Evolutionary conservation across 345 rosid genomes (phyloP).

Genomic region (Moricandia arvensis): DNA sequence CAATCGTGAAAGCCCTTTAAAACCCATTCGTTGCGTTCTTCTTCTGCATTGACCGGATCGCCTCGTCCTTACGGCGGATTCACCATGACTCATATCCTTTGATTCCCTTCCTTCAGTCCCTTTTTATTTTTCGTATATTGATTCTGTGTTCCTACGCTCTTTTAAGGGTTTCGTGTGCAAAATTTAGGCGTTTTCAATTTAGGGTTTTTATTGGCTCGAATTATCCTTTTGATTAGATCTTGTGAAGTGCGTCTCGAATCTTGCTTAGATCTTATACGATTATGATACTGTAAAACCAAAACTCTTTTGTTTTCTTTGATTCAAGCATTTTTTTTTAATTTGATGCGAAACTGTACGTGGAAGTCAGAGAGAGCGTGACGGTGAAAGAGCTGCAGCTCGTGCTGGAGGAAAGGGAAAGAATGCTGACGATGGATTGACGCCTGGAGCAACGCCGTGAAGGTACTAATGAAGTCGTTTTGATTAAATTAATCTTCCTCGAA

Average conservation of each 20-base stretch:
- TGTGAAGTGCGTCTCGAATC: neutral
- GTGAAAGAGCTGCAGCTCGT: constrained; percentile 79
- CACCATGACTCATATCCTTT: constrained; percentile 42
- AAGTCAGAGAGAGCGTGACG: constrained; percentile 78
- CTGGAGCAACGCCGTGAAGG: constrained; percentile 98
- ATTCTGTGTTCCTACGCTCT: neutral
- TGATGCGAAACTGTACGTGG: constrained; percentile 48
- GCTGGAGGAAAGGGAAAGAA: constrained; percentile 35
- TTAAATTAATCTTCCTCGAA: neutral
- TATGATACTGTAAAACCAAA: neutral
- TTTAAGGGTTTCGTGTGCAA: neutral
- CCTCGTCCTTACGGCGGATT: constrained; percentile 13
- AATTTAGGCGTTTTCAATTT: neutral
- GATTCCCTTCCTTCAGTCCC: neutral
- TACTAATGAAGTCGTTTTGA: neutral
- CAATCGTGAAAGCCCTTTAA: no score
- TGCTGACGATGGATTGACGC: constrained; percentile 67
- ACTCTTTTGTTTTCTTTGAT: constrained; percentile 21
- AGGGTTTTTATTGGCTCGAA: neutral
- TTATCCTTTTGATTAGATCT: neutral
- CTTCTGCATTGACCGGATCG: constrained; percentile 26
- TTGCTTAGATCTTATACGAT: neutral
- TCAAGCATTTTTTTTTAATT: neutral
- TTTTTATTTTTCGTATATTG: neutral
- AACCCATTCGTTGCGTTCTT: neutral